Evolutionary conservation across 306 rosid species (phyloP), one percentile per base, ranked within the genome.

Genomic region (Begonia loranthoides): DNA sequence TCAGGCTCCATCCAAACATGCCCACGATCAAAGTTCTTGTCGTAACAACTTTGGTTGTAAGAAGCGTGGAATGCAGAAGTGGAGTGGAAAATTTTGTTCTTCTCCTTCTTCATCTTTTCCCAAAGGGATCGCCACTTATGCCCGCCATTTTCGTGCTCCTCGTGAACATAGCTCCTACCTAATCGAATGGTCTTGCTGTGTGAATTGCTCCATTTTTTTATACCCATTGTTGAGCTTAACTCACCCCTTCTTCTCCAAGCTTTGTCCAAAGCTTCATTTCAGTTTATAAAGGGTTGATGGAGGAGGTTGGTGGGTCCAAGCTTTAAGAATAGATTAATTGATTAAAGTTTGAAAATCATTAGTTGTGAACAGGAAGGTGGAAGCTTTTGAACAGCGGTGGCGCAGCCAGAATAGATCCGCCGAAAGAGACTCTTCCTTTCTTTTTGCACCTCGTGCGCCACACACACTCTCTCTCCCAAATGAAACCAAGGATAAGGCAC

Each of bases 21-120:
- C 14, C 44, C 55, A 28, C 17, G 46, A 7, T 59, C 55, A 13
- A 48, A 59, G 19, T 48, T 59, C 38, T 46, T 38, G 34, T 49
- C n/a, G 52, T 59, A 59, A 49, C 45, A 53, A 39, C 39, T 49
- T 36, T 53, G 48, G 49, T 34, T 38, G n/a, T 59, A 59, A 16
- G 62, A 46, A 57, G 43, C 17, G 9, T 36, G 16, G 1, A 46
- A 46, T 10, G 15, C 53, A 46, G 17, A 21, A 11, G 28, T 43
- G 45, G 63, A 59, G 36, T 13, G 12, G 36, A 58, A 38, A 24
- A 58, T 10, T 49, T 17, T 59, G 13, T 13, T 49, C 55, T 59
- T 59, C 63, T 59, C 54, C 13, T 49, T 58, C 55, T 38, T 38
- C 38, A 59, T 36, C 15, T 24, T 49, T 13, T 50, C 16, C 63